Conservation (phyloP, 2,329 filamentous ascomycete species). For the Cladobotryum mycophilum region DNA sequence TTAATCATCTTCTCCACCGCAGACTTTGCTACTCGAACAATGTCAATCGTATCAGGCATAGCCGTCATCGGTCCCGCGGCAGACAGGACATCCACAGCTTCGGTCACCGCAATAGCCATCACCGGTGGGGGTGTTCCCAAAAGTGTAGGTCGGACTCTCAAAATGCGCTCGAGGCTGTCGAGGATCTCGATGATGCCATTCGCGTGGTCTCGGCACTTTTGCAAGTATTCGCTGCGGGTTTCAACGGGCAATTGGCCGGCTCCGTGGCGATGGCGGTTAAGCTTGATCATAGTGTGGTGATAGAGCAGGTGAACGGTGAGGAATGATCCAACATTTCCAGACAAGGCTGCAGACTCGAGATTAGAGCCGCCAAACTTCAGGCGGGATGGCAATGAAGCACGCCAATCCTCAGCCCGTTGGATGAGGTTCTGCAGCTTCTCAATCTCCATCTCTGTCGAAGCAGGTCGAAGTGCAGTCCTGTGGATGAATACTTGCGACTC, state of each 20-base stretch:
- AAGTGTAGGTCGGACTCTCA: slow-evolving; percentile 24
- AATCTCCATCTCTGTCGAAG: slow-evolving; percentile 21
- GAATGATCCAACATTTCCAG: slow-evolving; percentile 50
- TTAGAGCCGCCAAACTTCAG: slow-evolving; percentile 51
- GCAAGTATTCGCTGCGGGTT: slow-evolving; percentile 38
- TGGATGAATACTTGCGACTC: slow-evolving; percentile 56
- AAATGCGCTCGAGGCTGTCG: slow-evolving; percentile 33
- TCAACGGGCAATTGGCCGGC: slow-evolving; percentile 32
- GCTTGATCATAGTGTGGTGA: slow-evolving; percentile 55
- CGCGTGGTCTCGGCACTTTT: slow-evolving; percentile 46
- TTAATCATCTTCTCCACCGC: slow-evolving; percentile 49
- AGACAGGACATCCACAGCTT: slow-evolving; percentile 61
- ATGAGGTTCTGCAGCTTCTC: slow-evolving; percentile 40
- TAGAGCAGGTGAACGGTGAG: slow-evolving; percentile 62
- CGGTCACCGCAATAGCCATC: slow-evolving; percentile 54
- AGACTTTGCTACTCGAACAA: slow-evolving; percentile 46
- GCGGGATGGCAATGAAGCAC: slow-evolving; percentile 45
- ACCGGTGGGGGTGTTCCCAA: slow-evolving; percentile 51
- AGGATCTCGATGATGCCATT: slow-evolving; percentile 44
- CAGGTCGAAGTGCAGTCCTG: slow-evolving; percentile 26
- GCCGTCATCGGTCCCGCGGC: slow-evolving; percentile 49
- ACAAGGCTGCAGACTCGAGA: slow-evolving; percentile 48
- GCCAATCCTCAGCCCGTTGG: slow-evolving; percentile 53
- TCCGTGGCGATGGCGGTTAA: slow-evolving; percentile 54
- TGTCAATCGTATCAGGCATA: slow-evolving; percentile 46